A percentile compares a stretch with the other conserved stretches of the same genome.
phyloP scores from a whole-genome alignment of 495 filamentous ascomycete species.

The Apiosordaria backusii region DNA sequence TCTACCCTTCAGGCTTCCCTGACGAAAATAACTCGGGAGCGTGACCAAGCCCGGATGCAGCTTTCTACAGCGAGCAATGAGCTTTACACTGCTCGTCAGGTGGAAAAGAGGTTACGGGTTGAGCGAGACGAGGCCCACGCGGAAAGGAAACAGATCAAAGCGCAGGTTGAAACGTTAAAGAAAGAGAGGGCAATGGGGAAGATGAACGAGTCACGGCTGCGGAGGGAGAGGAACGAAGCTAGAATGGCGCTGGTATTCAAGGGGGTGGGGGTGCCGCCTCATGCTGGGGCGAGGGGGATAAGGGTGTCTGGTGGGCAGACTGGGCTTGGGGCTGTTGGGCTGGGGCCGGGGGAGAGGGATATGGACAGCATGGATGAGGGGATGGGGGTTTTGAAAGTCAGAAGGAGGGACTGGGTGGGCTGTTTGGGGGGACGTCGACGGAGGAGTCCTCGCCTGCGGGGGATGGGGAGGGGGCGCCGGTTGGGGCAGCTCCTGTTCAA shows the following conservation, averaged over 20 bases:
- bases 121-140: conserved; percentile 28
- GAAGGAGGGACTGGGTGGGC: neutral
- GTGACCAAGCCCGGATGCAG: conserved; percentile 23
- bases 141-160: conserved; percentile 15
- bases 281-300: neutral
- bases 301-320: neutral
- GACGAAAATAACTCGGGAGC: conserved; percentile 14
- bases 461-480: neutral
- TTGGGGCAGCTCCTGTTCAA: neutral
- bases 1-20: conserved; percentile 11
- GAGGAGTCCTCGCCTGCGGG: neutral
- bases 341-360: neutral
- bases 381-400: neutral
- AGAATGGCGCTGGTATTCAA: conserved; percentile 12
- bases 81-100: conserved; percentile 27
- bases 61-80: conserved; percentile 28
- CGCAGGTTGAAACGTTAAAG: conserved; percentile 16
- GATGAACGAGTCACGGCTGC: conserved; percentile 18
- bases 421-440: neutral
- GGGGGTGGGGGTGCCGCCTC: neutral
- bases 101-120: conserved; percentile 25
- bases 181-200: conserved; percentile 13
- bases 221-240: conserved; percentile 30
- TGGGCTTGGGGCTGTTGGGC: neutral
- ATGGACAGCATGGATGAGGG: neutral